Evolutionary conservation across 2,329 filamentous ascomycete genomes (phyloP).

Genomic region (Venturia oleaginea): DNA sequence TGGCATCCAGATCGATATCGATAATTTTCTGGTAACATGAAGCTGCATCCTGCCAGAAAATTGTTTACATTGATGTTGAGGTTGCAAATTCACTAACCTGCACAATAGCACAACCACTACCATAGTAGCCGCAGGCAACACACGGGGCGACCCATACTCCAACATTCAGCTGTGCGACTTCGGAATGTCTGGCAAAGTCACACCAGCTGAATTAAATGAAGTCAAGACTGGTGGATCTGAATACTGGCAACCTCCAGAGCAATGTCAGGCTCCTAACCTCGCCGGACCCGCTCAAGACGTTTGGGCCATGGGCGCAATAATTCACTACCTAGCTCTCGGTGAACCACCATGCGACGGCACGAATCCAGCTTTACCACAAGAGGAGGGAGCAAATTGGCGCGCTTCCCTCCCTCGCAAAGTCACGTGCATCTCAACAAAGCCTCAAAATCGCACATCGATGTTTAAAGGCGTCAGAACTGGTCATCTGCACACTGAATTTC

Average conservation of each 20-base stretch:
- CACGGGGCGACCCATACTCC: not conserved
- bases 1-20: not conserved
- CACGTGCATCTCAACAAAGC: not conserved
- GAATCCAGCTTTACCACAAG: not conserved
- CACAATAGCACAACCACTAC: not conserved
- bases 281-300: conserved; percentile 11
- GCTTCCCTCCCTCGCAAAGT: not conserved
- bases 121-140: not conserved
- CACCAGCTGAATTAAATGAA: not conserved
- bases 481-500: not conserved
- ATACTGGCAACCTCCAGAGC: conserved; percentile 14
- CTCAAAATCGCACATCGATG: not conserved
- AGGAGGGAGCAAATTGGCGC: not conserved
- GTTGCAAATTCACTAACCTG: not conserved
- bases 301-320: conserved; percentile 14
- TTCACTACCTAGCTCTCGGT: conserved; percentile 13
- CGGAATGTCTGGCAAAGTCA: conserved; percentile 6
- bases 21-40: not conserved
- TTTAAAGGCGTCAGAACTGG: not conserved
- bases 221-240: conserved; percentile 3
- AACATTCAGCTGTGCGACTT: conserved; percentile 8
- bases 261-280: not conserved
- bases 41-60: not conserved
- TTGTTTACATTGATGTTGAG: not conserved
- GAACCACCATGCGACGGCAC: conserved; percentile 5